These are phyloP conservation scores for Cinnamomum micranthum DNA, from an alignment of 164 flowering plant species.

Conservation along the genomic window DNA sequence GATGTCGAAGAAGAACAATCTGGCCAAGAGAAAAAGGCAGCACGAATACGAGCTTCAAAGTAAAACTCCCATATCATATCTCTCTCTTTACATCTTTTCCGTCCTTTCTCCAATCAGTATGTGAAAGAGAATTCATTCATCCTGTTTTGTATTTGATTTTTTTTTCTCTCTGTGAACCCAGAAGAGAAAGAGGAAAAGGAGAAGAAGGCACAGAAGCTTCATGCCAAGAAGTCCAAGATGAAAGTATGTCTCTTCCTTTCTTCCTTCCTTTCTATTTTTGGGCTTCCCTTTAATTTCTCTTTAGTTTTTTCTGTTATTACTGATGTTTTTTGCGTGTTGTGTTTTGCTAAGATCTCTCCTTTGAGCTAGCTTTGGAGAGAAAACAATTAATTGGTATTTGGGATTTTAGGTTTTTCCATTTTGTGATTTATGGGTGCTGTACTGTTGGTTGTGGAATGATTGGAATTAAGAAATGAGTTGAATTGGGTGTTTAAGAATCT, in stretches of 20 bases:
- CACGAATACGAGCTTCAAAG: conserved; percentile 77
- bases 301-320: background rate
- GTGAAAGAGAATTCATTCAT: background rate
- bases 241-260: conserved; percentile 36
- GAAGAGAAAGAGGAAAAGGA: conserved; percentile 76
- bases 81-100: background rate
- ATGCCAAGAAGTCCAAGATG: conserved; percentile 84
- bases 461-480: no score
- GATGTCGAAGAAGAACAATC: conserved; percentile 95
- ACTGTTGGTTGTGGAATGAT: no score
- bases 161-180: conserved; percentile 13
- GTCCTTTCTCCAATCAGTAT: background rate
- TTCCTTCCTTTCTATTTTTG: background rate
- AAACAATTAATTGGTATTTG: background rate
- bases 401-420: no score
- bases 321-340: background rate
- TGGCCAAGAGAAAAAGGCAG: conserved; percentile 58
- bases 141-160: background rate
- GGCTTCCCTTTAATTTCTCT: background rate
- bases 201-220: conserved; percentile 66
- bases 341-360: background rate
- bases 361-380: background rate
- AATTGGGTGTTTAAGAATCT: no score
- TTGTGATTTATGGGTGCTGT: no score
- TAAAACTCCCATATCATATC: conserved; percentile 12